Conservation (phyloP, 208 protist species). For the Acanthamoeba lenticulata region DNA sequence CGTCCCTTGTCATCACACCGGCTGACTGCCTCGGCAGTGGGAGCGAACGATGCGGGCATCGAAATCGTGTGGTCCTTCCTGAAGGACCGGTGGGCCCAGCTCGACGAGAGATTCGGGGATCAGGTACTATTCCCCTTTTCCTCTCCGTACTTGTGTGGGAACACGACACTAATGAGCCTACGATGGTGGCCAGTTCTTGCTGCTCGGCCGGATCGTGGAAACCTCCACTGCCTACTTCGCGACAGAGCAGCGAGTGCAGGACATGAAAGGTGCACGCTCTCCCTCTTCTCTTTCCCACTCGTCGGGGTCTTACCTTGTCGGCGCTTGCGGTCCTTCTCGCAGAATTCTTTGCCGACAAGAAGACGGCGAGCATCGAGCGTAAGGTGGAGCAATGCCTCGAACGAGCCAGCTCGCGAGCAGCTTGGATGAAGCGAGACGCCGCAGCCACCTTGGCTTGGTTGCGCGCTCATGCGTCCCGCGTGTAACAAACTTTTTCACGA, state of each 20-base stretch:
- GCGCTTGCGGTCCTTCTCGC: background rate
- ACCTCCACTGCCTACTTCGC: constrained; percentile 46
- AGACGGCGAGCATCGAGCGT: background rate
- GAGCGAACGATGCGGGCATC: background rate
- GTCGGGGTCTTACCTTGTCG: background rate
- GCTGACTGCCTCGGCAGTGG: background rate
- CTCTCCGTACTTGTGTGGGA: background rate
- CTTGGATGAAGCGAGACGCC: constrained; percentile 6
- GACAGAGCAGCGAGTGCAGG: constrained; percentile 23
- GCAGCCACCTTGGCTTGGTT: background rate
- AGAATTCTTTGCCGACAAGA: constrained; percentile 60
- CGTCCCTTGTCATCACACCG: background rate
- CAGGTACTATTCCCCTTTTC: background rate
- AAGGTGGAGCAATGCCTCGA: constrained; percentile 50
- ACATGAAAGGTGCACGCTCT: background rate
- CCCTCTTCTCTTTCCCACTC: background rate
- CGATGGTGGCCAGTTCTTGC: background rate
- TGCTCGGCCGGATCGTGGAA: constrained; percentile 33
- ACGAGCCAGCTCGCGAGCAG: background rate
- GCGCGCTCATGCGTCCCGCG: background rate
- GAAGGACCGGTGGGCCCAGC: background rate
- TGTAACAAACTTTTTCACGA: no score
- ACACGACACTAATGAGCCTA: background rate
- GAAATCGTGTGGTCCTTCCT: constrained; percentile 50
- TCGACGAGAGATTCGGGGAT: background rate